phyloP scores from a whole-genome alignment of 2,329 filamentous ascomycete species.

The Aspergillus awamori region DNA sequence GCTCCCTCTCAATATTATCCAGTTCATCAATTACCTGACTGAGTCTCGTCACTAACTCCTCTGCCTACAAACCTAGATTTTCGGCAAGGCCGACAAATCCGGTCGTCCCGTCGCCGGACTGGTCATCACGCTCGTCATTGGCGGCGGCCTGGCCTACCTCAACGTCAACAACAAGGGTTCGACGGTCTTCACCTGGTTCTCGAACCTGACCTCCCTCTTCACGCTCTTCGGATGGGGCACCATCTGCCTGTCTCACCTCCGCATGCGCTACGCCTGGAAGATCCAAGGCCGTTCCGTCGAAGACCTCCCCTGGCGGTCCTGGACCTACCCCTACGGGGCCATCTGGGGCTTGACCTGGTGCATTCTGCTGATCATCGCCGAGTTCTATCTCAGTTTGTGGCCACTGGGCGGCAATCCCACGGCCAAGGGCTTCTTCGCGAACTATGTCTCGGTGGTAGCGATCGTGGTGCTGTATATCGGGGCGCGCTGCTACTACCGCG shows the following conservation, averaged over 20 bases:
- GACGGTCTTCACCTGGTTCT: slow-evolving; percentile 53
- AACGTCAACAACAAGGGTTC: slow-evolving; percentile 48
- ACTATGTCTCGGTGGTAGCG: slow-evolving; percentile 49
- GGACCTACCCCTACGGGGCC: slow-evolving; percentile 49
- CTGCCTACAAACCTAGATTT: slow-evolving; percentile 17
- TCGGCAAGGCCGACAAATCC: slow-evolving; percentile 36
- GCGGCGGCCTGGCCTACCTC: slow-evolving; percentile 56
- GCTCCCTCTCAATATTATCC: too few species aligned
- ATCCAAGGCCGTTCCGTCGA: slow-evolving; percentile 40
- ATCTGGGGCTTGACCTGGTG: slow-evolving; percentile 51
- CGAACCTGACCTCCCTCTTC: slow-evolving; percentile 50
- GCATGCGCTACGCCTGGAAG: slow-evolving; percentile 48
- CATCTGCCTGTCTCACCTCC: slow-evolving; percentile 49
- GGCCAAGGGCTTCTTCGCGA: slow-evolving; percentile 52
- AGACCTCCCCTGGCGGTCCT: slow-evolving; percentile 49
- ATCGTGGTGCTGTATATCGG: slow-evolving; percentile 48
- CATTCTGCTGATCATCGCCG: slow-evolving; percentile 48
- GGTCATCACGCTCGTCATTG: slow-evolving; percentile 67
- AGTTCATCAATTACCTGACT: not conserved
- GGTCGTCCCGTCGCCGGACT: slow-evolving; percentile 55
- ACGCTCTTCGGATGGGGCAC: slow-evolving; percentile 50
- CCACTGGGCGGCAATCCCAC: slow-evolving; percentile 40
- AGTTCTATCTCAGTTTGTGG: slow-evolving; percentile 54
- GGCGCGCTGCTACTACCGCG: slow-evolving; percentile 45
- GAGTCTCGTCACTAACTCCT: not conserved